Base-by-base conservation (phyloP, 2,329 filamentous ascomycete genomes). In the Xylaria sp. region DNA sequence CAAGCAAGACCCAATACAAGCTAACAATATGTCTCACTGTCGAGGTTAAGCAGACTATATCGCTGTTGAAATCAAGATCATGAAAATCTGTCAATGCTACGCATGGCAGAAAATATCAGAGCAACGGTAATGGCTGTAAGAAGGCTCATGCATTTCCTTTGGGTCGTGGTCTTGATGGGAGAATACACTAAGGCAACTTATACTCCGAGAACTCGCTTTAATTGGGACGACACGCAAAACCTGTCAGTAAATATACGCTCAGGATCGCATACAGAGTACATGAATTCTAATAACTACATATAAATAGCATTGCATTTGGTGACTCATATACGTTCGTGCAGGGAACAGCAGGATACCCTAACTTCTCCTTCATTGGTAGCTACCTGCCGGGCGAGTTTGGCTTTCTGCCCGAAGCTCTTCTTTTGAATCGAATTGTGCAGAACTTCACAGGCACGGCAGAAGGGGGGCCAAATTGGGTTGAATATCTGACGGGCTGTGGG, bases 281-380 rank as follows among this genome's bases (percentile, higher is more conserved):
- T 15, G 23, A 6, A 43, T 43, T 55, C 43, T 46, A 43, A 55
- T 31, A 48, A 54, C 39, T 67, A n/a, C 13, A 18, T 28, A 20
- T 46, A 82, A 81, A 1, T 28, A 28, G 28, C 28, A 76, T 86
- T 41, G 83, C 83, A 3, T 86, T 86, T 62, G 84, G 85, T 2
- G 84, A 86, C 66, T 85, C 83, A 0, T 86, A 86, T 71, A 85
- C 85, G 1, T 89, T 82, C 64, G 81, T 87, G 0, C 85, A 88
- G 78, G 86, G 86, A 10, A 84, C 83, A 0, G 75, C 81, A n/a
- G 86, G 86, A 3, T 82, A 79, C 39, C 78, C 82, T 62, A 85
- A 86, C 67, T 87, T 80, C 72, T 86, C 83, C 64, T 88, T 87
- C 77, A 87, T 88, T 55, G 85, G 85, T n/a, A 84, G 86, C 69